Evolutionary conservation across 257 asterid genomes (phyloP), one percentile per base, ranked within the genome.

Genomic region (Fraxinus cuspidata): DNA sequence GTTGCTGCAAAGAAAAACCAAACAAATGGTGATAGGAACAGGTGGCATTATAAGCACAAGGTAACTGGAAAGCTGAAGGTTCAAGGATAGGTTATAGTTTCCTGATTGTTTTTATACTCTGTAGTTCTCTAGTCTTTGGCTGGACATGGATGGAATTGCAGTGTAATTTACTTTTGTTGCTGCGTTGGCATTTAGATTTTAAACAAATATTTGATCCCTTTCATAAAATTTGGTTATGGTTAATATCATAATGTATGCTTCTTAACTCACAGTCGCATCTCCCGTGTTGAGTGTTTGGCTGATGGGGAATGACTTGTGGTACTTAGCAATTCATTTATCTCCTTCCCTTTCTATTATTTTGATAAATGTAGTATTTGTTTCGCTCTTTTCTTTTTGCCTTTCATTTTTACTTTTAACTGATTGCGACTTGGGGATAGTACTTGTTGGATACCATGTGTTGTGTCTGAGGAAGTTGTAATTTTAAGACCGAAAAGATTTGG

Each of bases 1-100:
- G 86, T 92, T n/a, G 95, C 91, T 73, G 97, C 96, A 15, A 91
- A 80, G 88, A 89, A 91, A 91, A 90, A 88, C 76, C 92, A 86
- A 83, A 83, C 83, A 47, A 81, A 78, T 77, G 81, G 94, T n/a
- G 92, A 86, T 53, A 89, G 90, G 86, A 92, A 80, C 72, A 88
- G 85, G 60, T 91, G 96, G 97, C 88, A 85, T 82, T 81, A 84
- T 86, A 93, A 85, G 89, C 94, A 90, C 71, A 88, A 91, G 85
- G 90, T 87, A 67, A 87, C 93, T 49, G 90, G 93, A 81, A 92
- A 95, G 86, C 51, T 83, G 74, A 93, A 91, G 84, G 93, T 87
- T 3, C 91, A 87, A 88, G 29, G 56, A 2, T 76, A 73, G 79
- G 28, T 66, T 71, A 70, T 71, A 82, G 79, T 70, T 78, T 9